phyloP scores from a whole-genome alignment of 495 filamentous ascomycete species.

The Podospora pseudopauciseta region DNA sequence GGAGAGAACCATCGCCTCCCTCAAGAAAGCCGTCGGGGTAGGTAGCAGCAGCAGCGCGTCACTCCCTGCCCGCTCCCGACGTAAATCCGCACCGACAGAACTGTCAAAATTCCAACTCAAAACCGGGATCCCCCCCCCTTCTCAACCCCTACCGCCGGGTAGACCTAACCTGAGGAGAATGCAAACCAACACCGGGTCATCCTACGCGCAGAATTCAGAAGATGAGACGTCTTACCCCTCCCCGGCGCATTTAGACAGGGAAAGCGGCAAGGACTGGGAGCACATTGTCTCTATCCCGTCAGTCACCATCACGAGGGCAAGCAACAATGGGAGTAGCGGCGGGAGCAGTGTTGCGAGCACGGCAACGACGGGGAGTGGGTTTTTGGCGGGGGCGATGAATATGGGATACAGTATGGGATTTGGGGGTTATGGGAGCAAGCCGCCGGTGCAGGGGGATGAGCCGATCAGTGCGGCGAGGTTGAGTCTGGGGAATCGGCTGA shows the following conservation, averaged over 20 bases:
- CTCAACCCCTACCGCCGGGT: not conserved
- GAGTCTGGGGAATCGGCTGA: conserved; percentile 44
- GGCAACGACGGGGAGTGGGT: not conserved
- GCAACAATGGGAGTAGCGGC: conserved; percentile 20
- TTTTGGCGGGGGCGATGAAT: not conserved
- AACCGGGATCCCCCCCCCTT: not conserved
- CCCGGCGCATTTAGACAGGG: conserved; percentile 22
- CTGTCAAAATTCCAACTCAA: not conserved
- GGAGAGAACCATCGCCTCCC: not conserved
- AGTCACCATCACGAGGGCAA: not conserved
- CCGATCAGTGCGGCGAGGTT: conserved; percentile 43
- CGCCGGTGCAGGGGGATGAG: conserved; percentile 26
- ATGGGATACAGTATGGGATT: not conserved
- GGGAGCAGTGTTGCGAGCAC: conserved; percentile 18
- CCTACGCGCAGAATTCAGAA: conserved; percentile 5
- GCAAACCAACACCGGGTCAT: not conserved
- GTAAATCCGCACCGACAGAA: not conserved
- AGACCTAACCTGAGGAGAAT: not conserved
- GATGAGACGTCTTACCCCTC: conserved; percentile 12
- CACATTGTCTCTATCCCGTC: conserved; percentile 28
- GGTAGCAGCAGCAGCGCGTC: too few relatives aligned
- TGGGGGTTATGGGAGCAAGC: conserved; percentile 15
- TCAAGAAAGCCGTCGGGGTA: not conserved
- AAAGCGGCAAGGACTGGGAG: conserved; percentile 29
- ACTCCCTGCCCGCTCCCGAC: not conserved